Conservation (phyloP, 2,329 filamentous ascomycete species). For the Microsporum audouinii region DNA sequence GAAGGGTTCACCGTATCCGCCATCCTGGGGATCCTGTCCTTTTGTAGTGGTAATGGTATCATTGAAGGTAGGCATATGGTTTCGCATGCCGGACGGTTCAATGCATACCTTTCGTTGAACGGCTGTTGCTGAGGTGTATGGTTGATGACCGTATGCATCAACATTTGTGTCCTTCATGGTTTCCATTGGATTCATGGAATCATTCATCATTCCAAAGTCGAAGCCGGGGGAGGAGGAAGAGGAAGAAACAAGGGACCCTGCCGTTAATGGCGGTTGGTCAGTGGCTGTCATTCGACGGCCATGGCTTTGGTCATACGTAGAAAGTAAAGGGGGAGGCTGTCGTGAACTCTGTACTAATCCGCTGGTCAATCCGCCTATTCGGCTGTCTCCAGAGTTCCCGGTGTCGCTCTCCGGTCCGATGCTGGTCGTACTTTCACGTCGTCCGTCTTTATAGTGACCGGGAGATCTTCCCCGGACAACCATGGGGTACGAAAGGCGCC, state of each 20-base stretch:
- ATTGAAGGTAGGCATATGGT: constrained; percentile 20
- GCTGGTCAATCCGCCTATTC: constrained; percentile 22
- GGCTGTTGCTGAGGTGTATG: constrained; percentile 17
- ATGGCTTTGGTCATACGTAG: constrained; percentile 24
- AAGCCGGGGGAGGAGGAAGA: constrained; percentile 29
- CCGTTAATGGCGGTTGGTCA: constrained; percentile 29
- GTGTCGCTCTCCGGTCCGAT: constrained; percentile 56
- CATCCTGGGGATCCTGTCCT: constrained; percentile 18
- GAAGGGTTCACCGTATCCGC: constrained; percentile 21
- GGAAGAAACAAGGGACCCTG: constrained; percentile 30
- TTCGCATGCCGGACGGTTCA: constrained; percentile 16
- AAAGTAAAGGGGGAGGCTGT: constrained; percentile 25
- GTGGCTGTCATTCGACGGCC: constrained; percentile 26
- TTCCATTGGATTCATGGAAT: constrained; percentile 32
- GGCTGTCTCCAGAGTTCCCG: constrained; percentile 31
- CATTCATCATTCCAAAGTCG: constrained; percentile 28
- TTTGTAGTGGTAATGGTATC: constrained; percentile 19
- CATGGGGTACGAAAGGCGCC: constrained; percentile 64
- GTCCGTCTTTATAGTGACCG: constrained; percentile 64
- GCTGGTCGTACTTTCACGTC: constrained; percentile 57
- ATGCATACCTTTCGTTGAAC: constrained; percentile 19
- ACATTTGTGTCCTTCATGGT: constrained; percentile 26
- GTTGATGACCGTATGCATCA: constrained; percentile 26
- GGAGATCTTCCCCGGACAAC: constrained; percentile 78
- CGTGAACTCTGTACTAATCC: constrained; percentile 22